A percentile compares a stretch with the other conserved stretches of the same genome.
Evolutionary conservation across 495 filamentous ascomycete species (phyloP).

Genomic region (Aspergillus ellipticus): DNA sequence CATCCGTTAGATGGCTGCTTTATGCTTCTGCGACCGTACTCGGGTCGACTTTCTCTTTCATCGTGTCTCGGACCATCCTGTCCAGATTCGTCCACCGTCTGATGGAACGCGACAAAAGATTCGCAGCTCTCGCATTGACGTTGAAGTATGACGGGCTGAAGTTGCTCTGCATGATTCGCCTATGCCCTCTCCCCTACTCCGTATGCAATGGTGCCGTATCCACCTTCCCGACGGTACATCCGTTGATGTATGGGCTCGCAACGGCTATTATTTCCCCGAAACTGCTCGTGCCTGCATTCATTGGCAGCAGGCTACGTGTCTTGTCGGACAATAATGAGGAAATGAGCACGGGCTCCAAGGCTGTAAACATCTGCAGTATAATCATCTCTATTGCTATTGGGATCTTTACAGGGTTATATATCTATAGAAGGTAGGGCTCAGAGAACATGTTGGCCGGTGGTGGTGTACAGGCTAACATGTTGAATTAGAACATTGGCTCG

Average conservation of each 20-base stretch:
- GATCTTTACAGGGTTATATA: conserved; percentile 71
- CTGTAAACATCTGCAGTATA: conserved; percentile 80
- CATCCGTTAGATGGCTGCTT: conserved; percentile 65
- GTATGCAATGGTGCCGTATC: conserved; percentile 91
- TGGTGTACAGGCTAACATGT: conserved; percentile 1
- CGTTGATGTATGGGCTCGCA: conserved; percentile 70
- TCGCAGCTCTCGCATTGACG: conserved; percentile 64
- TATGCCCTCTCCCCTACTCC: conserved; percentile 93
- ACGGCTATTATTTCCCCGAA: conserved; percentile 79
- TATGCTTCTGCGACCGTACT: conserved; percentile 72
- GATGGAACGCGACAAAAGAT: conserved; percentile 76
- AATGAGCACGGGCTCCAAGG: conserved; percentile 51
- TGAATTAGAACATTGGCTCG: conserved; percentile 67
- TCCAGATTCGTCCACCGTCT: conserved; percentile 72
- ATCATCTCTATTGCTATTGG: conserved; percentile 66
- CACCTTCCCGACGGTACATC: conserved; percentile 83
- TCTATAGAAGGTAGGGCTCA: conserved; percentile 62
- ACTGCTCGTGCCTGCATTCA: conserved; percentile 86
- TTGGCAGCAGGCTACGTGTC: conserved; percentile 66
- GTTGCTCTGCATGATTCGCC: conserved; percentile 84
- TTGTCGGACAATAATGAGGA: conserved; percentile 66
- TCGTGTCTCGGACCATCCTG: conserved; percentile 73
- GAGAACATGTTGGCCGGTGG: neutral
- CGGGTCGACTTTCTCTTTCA: conserved; percentile 73
- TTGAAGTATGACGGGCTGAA: conserved; percentile 80